Conservation (phyloP, 768 basidiomycete genomes). For the Floccularia luteovirens region DNA sequence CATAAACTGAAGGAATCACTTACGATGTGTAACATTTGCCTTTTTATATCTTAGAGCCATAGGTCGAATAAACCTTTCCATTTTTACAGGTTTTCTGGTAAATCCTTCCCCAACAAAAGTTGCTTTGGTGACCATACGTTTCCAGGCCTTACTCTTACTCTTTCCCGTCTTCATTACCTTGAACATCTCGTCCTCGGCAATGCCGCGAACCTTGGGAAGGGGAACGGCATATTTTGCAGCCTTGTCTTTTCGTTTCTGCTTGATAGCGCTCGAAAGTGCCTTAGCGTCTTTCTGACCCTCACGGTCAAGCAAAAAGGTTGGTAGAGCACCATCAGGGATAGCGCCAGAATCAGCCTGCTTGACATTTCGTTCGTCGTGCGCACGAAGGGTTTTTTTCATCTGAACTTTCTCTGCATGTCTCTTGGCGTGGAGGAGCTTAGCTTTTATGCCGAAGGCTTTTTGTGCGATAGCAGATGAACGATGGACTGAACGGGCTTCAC, state of each 20-base stretch:
- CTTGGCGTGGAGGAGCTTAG: slow-evolving; percentile 95
- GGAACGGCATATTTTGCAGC: slow-evolving; percentile 98
- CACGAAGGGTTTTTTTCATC: slow-evolving; percentile 99
- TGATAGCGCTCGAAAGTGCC: slow-evolving; percentile 90
- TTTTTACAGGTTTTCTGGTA: slow-evolving; percentile 97
- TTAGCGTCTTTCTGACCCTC: slow-evolving; percentile 99
- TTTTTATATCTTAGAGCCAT: slow-evolving; percentile 98
- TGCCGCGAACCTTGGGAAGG: slow-evolving; percentile 92
- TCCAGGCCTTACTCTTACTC: slow-evolving; percentile 94
- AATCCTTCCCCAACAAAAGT: slow-evolving; percentile 98
- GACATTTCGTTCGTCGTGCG: slow-evolving; percentile 97
- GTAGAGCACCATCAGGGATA: slow-evolving; percentile 85
- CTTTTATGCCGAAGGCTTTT: slow-evolving; percentile 93
- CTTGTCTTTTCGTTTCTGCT: slow-evolving; percentile 98
- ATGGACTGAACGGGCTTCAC: slow-evolving; percentile 72
- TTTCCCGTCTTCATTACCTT: slow-evolving; percentile 98
- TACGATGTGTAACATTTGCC: slow-evolving; percentile 98
- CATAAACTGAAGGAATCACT: slow-evolving; percentile 13
- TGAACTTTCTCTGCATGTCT: slow-evolving; percentile 97
- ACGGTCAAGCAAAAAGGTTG: slow-evolving; percentile 92
- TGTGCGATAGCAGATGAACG: slow-evolving; percentile 79
- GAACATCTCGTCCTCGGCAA: slow-evolving; percentile 99
- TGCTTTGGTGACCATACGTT: slow-evolving; percentile 98
- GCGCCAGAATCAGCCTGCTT: slow-evolving; percentile 85
- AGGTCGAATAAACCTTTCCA: slow-evolving; percentile 96